Evolutionary conservation across 2,329 filamentous ascomycete genomes (phyloP).

Genomic region (Pyrenophora seminiperda): DNA sequence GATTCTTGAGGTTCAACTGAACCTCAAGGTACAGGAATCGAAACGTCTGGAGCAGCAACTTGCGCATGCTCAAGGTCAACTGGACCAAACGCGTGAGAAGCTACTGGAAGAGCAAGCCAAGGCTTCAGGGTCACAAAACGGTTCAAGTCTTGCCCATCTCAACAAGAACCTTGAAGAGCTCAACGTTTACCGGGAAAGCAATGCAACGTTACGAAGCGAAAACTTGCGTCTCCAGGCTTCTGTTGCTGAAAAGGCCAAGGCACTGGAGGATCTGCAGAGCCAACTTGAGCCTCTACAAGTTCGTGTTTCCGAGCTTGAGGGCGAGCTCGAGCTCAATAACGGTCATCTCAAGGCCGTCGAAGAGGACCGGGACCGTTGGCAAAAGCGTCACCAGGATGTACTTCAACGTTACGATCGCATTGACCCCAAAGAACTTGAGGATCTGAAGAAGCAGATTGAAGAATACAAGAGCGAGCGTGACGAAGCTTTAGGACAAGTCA

Average conservation of each 20-base stretch:
- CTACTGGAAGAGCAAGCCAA: constrained; percentile 85
- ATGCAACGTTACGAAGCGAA: constrained; percentile 85
- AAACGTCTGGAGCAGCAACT: constrained; percentile 90
- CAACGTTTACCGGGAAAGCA: constrained; percentile 95
- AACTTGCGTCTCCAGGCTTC: constrained; percentile 77
- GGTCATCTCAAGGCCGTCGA: constrained; percentile 88
- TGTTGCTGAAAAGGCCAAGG: constrained; percentile 73
- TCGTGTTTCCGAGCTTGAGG: constrained; percentile 80
- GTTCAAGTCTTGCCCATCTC: constrained; percentile 82
- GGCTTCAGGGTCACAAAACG: constrained; percentile 72
- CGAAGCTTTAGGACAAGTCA: constrained; percentile 57
- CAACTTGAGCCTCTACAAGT: constrained; percentile 83
- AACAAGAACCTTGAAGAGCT: constrained; percentile 95
- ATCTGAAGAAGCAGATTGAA: constrained; percentile 78
- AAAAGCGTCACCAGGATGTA: constrained; percentile 94
- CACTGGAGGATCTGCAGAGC: constrained; percentile 73
- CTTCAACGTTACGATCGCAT: constrained; percentile 94
- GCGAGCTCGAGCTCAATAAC: constrained; percentile 77
- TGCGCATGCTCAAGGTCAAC: constrained; percentile 81
- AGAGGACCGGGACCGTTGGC: constrained; percentile 91
- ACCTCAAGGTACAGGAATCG: constrained; percentile 83
- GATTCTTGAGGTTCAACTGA: constrained; percentile 94
- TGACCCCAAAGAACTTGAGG: constrained; percentile 90
- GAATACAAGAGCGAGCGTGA: constrained; percentile 58
- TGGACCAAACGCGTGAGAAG: constrained; percentile 87